These are phyloP conservation scores for Jackrogersella multiformis DNA, from an alignment of 495 filamentous ascomycete species.

Conservation along the genomic window DNA sequence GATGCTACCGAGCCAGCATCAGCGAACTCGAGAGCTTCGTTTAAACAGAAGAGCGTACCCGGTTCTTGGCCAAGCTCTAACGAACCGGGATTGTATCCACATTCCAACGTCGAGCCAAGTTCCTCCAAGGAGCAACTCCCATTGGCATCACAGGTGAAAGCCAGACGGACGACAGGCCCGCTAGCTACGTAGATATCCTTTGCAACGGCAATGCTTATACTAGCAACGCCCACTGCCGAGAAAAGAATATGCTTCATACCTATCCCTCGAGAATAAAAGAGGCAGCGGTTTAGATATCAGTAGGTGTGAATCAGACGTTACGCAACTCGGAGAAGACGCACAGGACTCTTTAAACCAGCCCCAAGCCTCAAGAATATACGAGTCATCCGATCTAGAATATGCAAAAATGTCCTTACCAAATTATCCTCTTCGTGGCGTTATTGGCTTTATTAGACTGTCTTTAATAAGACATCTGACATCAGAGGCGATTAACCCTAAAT, in stretches of 20 bases:
- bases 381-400: no score
- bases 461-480: no score
- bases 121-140: neutral
- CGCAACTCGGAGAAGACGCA: no score
- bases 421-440: no score
- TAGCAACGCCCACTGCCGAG: neutral
- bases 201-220: neutral
- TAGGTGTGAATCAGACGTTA: neutral
- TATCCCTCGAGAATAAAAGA: conserved; percentile 11
- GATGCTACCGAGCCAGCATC: neutral
- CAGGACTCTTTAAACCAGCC: no score
- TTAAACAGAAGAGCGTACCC: conserved; percentile 12
- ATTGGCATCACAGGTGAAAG: neutral
- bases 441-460: no score
- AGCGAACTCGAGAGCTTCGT: neutral
- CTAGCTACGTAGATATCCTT: conserved; percentile 7
- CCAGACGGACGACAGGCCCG: conserved; percentile 6
- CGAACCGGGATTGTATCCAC: conserved; percentile 10
- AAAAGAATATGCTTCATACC: neutral
- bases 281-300: neutral
- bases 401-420: no score
- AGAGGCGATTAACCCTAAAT: no score
- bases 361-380: no score
- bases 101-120: neutral
- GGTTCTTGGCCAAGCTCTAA: conserved; percentile 7